Base-by-base conservation (phyloP, 2,329 filamentous ascomycete genomes). In the Tolypocladium tropicale region DNA sequence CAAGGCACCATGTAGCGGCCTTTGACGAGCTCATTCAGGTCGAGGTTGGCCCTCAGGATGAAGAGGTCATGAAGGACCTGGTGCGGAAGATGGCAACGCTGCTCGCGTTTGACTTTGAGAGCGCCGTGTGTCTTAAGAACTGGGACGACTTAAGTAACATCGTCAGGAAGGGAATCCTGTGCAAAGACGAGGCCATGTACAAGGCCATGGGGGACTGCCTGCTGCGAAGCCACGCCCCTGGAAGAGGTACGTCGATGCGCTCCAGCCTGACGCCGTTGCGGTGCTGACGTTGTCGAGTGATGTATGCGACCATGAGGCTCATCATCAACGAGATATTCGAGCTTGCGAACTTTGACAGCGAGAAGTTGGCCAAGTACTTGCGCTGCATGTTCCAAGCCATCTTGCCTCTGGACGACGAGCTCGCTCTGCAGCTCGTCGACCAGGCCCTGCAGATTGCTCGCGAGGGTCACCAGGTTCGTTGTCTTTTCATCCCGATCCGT, bases 71-170 rank as follows among this genome's bases (percentile, higher is more conserved):
- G 18, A 60, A 71, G 1, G 85, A 89, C 63, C 72, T 90, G 18
- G 63, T 75, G 7, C 69, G 72, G 2, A 92, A 90, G 64, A 73
- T 88, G 37, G 78, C 84, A 6, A 80, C 83, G 2, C 71, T 95
- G 21, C 74, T 90, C 9, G 82, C 87, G 0, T 89, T 92, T 60
- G 88, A 94, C 61, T 88, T 95, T 58, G 91, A 96, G 72, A 86
- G 84, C 2, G 83, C 86, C 0, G 72, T 88, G 41, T 77, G 76
- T 34, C 74, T 94, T 5, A 80, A 83, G 57, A 76, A 79, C 23
- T 94, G 86, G 86, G 80, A 88, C 48, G 77, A 81, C 39, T 72
- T 95, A 1, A 73, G 77, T 6, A 68, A 73, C 18, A 80, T 90
- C 9, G 78, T 94, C 25, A 65, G 78, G 55, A 78, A 75, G 54